Evolutionary conservation across 352 stramenopile species (phyloP), one percentile per base, ranked within the genome.

Genomic region (Phytophthora capsici): DNA sequence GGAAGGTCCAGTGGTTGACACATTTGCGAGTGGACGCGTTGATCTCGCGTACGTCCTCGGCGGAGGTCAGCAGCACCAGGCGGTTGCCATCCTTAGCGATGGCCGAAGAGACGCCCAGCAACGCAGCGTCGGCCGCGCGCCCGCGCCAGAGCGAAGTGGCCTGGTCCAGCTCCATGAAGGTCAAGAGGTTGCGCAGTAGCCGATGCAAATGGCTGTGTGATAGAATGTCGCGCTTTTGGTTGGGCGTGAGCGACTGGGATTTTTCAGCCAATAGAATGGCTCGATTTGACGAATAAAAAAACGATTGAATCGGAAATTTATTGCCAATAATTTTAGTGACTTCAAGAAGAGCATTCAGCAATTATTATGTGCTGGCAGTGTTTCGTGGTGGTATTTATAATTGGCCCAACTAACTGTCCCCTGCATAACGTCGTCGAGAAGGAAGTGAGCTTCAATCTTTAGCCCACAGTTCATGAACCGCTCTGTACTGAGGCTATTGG

Each of bases 1-100:
- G 78, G 66, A 93, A 90, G 22, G 78, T 84, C 84, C 84, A 93
- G 75, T 93, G 80, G 71, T 90, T 86, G 40, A 89, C 54, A 48
- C 80, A 93, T 66, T 93, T 86, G 67, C 80, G 76, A 46, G 84
- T 75, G 26, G 81, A 63, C 43, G 71, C 68, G 63, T 76, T 84
- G 63, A 86, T 80, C 64, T 93, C 85, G 37, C 88, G 77, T 56
- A 93, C 77, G 52, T 91, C 81, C 52, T 80, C 78, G 26, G 63
- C 67, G 16, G 81, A 90, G 28, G 82, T 91, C 19, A 91, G 62
- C 9, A 93, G 69, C 41, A 93, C 69, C 36, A 85, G 62, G 48
- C 84, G 84, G 53, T 69, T 85, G 63, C 68, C 69, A 19, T 89
- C 79, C 50, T 84, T 82, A 45, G 68, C 64, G 25, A 74, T 57